phyloP scores from a whole-genome alignment of 2,329 filamentous ascomycete genomes.

The Clonostachys rhizophaga region DNA sequence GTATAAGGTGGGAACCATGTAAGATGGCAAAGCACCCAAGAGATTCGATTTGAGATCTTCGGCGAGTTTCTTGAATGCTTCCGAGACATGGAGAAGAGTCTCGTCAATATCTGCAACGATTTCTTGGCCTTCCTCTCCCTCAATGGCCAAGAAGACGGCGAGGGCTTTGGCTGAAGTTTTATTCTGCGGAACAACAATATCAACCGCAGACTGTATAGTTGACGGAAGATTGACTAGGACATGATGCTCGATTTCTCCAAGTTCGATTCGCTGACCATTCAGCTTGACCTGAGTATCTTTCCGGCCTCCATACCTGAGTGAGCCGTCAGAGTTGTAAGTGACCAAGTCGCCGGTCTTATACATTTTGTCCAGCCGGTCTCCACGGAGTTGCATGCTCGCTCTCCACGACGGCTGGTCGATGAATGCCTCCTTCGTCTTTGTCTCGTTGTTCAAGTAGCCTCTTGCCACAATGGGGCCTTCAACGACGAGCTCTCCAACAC shows the following conservation, averaged over 20 bases:
- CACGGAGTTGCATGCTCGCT: slow-evolving; percentile 1
- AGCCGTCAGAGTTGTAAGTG: slow-evolving; percentile 25
- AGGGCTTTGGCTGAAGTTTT: slow-evolving; percentile 9
- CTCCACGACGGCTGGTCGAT: background rate
- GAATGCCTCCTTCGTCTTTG: background rate
- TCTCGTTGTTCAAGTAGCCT: slow-evolving; percentile 12
- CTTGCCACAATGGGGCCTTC: slow-evolving; percentile 46
- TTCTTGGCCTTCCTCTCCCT: background rate
- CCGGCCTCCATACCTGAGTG: slow-evolving; percentile 28
- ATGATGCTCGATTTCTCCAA: slow-evolving; percentile 13
- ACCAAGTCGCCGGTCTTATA: slow-evolving; percentile 44
- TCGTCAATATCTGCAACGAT: background rate
- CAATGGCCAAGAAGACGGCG: slow-evolving; percentile 9
- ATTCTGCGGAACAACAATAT: slow-evolving; percentile 34
- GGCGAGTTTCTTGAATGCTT: background rate
- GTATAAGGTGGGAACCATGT: background rate
- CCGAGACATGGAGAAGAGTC: slow-evolving; percentile 5
- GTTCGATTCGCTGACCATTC: slow-evolving; percentile 44
- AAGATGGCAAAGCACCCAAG: no score
- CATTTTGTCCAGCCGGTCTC: slow-evolving; percentile 14
- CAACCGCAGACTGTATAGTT: slow-evolving; percentile 34
- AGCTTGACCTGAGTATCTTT: slow-evolving; percentile 56
- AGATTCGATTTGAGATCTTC: slow-evolving; percentile 6
- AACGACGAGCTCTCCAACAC: slow-evolving; percentile 34
- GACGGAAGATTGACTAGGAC: slow-evolving; percentile 21